Evolutionary conservation across 1,139 yeast genomes (phyloP), one percentile per base, ranked within the genome.

Genomic region (Casaregolazyma lundiana): DNA sequence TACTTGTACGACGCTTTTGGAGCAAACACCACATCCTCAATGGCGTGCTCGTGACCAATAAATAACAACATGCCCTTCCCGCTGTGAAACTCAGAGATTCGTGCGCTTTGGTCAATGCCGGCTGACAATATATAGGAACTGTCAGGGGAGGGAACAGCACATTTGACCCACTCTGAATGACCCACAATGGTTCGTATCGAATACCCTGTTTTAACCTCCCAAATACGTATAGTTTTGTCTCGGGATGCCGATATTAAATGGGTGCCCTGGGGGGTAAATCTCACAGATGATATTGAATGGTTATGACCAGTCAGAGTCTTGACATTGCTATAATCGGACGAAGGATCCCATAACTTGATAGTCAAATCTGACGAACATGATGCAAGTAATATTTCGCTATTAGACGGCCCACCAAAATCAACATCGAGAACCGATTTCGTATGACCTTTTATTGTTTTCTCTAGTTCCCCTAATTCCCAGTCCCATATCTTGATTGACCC

Each of bases 141-240:
- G 22, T 62, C 65, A 20, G 65, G 59, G 13, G 69, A 62, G 1
- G 77, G 73, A 50, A 80, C 83, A 6, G 88, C 62, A 18, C 78
- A 73, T 54, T 96, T 72, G 7, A 88, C 89, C 97, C 97, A 90
- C 56, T 88, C 96, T 26, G 87, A 76, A 63, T 90, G 97, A 0
- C 92, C 94, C 6, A 76, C 70, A 51, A 87, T 79, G 1, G 85
- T 78, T 50, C 76, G 74, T 22, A 78, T 60, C 50, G 90, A 80
- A 69, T 77, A 80, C 0, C 96, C 97, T 4, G 78, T 73, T 13
- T 70, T 65, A 15, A 81, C 65, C 59, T 88, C 94, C 97, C 97
- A 90, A 1, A 84, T 64, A 52, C 82, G 80, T 2, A 87, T 75
- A 0, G 87, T 70, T 18, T 73, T 73, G 63, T 90, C 97, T 51